Conservation (phyloP, 768 basidiomycete species). For the Tricholoma furcatifolium region DNA sequence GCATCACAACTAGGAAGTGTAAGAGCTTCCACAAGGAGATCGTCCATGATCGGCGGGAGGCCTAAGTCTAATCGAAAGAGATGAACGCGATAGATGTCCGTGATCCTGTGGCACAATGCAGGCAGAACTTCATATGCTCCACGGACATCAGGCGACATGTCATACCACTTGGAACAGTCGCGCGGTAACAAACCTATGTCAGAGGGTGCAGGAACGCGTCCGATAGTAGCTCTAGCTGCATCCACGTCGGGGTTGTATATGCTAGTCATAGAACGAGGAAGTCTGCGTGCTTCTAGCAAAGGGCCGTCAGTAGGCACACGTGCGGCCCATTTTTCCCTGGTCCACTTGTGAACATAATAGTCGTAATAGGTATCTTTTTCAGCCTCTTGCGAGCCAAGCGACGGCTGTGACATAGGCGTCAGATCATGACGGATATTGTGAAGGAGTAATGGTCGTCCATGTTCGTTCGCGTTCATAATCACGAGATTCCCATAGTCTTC, state of each 20-base stretch:
- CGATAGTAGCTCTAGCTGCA: conserved; percentile 5
- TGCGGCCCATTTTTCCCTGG: conserved; percentile 41
- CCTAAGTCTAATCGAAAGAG: conserved; percentile 51
- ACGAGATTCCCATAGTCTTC: conserved; percentile 49
- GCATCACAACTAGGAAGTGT: conserved; percentile 67
- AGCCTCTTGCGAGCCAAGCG: conserved; percentile 47
- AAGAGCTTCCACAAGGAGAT: conserved; percentile 68
- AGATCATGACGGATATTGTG: conserved; percentile 63
- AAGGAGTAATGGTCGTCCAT: conserved; percentile 56
- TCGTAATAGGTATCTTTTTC: conserved; percentile 53
- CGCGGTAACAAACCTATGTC: conserved; percentile 35
- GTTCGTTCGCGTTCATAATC: conserved; percentile 53
- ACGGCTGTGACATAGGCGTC: conserved; percentile 59
- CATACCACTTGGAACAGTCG: conserved; percentile 52
- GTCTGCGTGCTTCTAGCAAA: conserved; percentile 52
- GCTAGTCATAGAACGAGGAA: conserved; percentile 41
- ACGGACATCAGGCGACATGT: conserved; percentile 49
- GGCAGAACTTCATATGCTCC: conserved; percentile 61
- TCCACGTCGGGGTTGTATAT: conserved; percentile 30
- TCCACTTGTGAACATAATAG: conserved; percentile 57
- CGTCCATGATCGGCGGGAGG: conserved; percentile 57
- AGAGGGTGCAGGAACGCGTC: conserved; percentile 20
- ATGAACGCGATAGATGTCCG: conserved; percentile 60
- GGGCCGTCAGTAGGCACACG: conserved; percentile 56
- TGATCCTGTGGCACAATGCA: conserved; percentile 62